Conservation (phyloP, 2,329 filamentous ascomycete species). For the Cercospora sp. region DNA sequence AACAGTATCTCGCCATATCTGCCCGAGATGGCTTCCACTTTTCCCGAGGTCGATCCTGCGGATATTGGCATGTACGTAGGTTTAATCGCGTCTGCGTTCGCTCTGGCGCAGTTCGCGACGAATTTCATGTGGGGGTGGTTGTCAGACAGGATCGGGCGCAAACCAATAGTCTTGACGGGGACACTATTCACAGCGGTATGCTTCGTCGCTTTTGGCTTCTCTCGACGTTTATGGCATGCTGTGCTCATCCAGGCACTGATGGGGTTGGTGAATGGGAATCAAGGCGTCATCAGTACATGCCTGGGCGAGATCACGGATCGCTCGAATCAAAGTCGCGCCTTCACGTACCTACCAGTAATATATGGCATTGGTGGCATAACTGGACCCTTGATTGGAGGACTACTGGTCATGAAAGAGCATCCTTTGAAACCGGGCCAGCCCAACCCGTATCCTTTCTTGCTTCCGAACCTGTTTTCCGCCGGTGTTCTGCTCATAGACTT, state of each 20-base stretch:
- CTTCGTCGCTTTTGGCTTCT: slow-evolving; percentile 86
- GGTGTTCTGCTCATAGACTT: slow-evolving; percentile 71
- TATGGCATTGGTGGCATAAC: slow-evolving; percentile 94
- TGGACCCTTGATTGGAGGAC: slow-evolving; percentile 84
- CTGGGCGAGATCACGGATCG: slow-evolving; percentile 93
- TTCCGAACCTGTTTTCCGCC: slow-evolving; percentile 79
- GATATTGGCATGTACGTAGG: slow-evolving; percentile 87
- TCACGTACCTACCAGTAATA: slow-evolving; percentile 92
- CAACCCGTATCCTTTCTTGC: slow-evolving; percentile 75
- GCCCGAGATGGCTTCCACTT: slow-evolving; percentile 84
- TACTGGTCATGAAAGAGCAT: slow-evolving; percentile 68
- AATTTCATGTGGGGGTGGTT: slow-evolving; percentile 91
- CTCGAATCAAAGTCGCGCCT: slow-evolving; percentile 89
- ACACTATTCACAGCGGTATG: slow-evolving; percentile 79
- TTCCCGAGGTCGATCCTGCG: slow-evolving; percentile 71
- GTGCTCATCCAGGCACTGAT: slow-evolving; percentile 83
- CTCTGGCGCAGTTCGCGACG: slow-evolving; percentile 85
- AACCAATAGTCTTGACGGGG: slow-evolving; percentile 78
- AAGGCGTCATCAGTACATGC: slow-evolving; percentile 89
- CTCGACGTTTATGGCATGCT: slow-evolving; percentile 77
- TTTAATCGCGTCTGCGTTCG: slow-evolving; percentile 85
- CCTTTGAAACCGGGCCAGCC: slow-evolving; percentile 54
- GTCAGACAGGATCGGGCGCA: slow-evolving; percentile 75
- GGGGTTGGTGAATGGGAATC: slow-evolving; percentile 93
- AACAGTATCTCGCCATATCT: slow-evolving; percentile 97